A percentile compares a stretch with the other conserved stretches of the same genome.
Conservation (phyloP, 352 stramenopile species). For the Phytophthora foliorum region DNA sequence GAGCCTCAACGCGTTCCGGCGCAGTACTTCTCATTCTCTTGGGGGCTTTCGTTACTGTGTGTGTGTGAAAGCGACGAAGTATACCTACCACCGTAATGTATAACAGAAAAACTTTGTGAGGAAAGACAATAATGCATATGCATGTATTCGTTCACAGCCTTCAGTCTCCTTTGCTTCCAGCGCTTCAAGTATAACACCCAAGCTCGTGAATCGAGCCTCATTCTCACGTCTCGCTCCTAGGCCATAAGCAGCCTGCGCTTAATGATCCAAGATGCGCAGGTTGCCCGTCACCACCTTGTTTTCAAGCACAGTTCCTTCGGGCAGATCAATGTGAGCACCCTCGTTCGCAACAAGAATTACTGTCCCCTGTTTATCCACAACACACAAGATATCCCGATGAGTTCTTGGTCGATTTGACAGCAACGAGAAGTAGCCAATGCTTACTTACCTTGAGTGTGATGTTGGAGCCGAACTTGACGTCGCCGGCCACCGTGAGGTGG, state of each 20-base stretch:
- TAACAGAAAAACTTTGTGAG: slow-evolving; percentile 29
- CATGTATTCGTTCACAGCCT: slow-evolving; percentile 38
- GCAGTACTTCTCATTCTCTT: slow-evolving; percentile 27
- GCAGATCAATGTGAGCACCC: slow-evolving; percentile 94
- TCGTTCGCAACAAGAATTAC: slow-evolving; percentile 96
- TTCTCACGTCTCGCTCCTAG: slow-evolving; percentile 1
- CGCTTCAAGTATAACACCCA: slow-evolving; percentile 13
- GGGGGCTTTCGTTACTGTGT: slow-evolving; percentile 10
- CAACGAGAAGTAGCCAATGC: too few species aligned
- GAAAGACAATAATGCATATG: slow-evolving; percentile 28
- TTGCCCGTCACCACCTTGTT: slow-evolving; percentile 97
- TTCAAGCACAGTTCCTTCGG: slow-evolving; percentile 93
- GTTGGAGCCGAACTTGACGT: slow-evolving; percentile 94
- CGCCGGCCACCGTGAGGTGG: slow-evolving; percentile 93
- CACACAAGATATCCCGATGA: neutral
- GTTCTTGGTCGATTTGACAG: neutral
- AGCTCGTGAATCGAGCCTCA: slow-evolving; percentile 14
- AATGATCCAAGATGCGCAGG: slow-evolving; percentile 95
- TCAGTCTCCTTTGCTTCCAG: slow-evolving; percentile 25
- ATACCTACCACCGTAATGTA: slow-evolving; percentile 26
- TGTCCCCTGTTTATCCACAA: slow-evolving; percentile 78
- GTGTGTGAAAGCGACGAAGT: slow-evolving; percentile 11
- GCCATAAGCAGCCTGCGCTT: slow-evolving; percentile 21
- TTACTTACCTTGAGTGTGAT: slow-evolving; percentile 92
- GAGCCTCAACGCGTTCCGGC: neutral